Evolutionary conservation across 2,329 filamentous ascomycete species (phyloP).

Genomic region (Sporothrix brunneoviolacea): DNA sequence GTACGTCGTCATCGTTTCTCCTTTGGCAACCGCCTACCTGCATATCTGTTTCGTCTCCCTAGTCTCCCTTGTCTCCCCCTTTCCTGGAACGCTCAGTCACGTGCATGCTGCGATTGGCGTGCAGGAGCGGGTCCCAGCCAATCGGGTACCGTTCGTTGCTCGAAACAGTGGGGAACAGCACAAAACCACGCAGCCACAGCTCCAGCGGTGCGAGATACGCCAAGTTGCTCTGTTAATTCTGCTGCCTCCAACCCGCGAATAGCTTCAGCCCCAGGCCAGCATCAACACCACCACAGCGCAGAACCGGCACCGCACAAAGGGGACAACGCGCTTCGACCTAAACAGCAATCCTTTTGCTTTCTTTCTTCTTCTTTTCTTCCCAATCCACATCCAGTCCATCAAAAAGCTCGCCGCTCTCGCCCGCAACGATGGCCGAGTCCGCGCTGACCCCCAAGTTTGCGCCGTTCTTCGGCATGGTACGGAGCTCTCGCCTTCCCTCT

Average conservation of each 20-base stretch:
- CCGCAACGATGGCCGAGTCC: slow-evolving; percentile 38
- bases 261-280: too few relatives aligned
- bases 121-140: background rate
- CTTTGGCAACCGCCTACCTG: background rate
- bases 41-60: too few relatives aligned
- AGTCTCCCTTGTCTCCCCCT: too few relatives aligned
- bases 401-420: too few relatives aligned
- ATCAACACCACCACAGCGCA: background rate
- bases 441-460: slow-evolving; percentile 71
- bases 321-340: too few relatives aligned
- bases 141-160: background rate
- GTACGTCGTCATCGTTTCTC: slow-evolving; percentile 5
- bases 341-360: background rate
- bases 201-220: background rate
- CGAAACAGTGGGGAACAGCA: background rate
- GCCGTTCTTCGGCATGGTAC: slow-evolving; percentile 83
- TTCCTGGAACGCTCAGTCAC: too few relatives aligned
- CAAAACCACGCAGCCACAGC: slow-evolving; percentile 14
- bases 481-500: slow-evolving; percentile 26
- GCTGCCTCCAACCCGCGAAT: slow-evolving; percentile 7
- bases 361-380: background rate
- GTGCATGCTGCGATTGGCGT: background rate
- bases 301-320: background rate
- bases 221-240: slow-evolving; percentile 2
- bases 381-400: too few relatives aligned